Base-by-base conservation (phyloP, 225 moss, liverwort and hornwort genomes). In the Pseudisothecium myosuroides region DNA sequence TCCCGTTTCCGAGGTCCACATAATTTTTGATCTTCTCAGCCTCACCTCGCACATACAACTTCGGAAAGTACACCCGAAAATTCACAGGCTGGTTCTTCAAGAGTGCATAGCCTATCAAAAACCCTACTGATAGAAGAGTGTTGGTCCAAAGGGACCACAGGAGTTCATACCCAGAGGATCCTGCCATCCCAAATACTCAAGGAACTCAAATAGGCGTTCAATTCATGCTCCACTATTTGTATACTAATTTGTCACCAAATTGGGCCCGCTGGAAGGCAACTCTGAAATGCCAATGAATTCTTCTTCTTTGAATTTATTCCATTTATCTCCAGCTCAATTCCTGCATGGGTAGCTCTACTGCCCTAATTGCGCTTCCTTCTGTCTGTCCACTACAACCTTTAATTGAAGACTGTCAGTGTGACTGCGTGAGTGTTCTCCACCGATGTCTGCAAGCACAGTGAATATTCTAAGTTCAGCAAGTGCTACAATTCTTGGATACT, bases 31-130 rank as follows among this genome's bases (percentile, higher is more conserved):
- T 83, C 69, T 90, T 83, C 54, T 88, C 91, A 60, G 76, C 89
- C 91, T 91, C 81, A 28, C 94, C 93, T 63, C 76, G 88, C 76
- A 92, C 61, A 77, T 92, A 93, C 90, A 93, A 83, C 83, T 94
- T 94, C 34, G 96, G 93, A 79, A 91, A 98, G 91, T 98, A 98
- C 9, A 98, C 95, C 17, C 97, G 96, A 54, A 87, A 60, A 89
- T 97, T 97, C 88, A 95, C 50, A 5, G 97, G 98, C 89, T 98
- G 98, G 86, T 93, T 98, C 89, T 97, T 97, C 81, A 98, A 64
- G 18, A 98, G 31, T 9, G 96, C 95, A 86, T 84, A 98, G 39
- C 88, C 69, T 60, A 89, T 85, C 83, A 96, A 58, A 58, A 96
- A 86, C 13, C 86, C 89, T 47, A 95, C 86, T n/a, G 93, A 95